Evolutionary conservation across 1,284 basidiomycete species (phyloP).

Genomic region (Leccinum griseonigrum): DNA sequence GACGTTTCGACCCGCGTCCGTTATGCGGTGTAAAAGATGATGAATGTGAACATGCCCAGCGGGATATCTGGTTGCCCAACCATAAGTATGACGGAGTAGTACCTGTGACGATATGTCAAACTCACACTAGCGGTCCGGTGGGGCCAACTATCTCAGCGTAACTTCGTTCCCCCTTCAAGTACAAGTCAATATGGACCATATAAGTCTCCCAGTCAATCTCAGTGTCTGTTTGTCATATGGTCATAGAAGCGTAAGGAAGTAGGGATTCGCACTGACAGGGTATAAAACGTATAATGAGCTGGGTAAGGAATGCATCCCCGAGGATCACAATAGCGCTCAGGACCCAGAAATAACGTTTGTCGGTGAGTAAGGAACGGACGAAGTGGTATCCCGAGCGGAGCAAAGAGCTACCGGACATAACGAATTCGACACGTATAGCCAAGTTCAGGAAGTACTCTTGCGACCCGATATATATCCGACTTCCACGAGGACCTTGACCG

Average conservation of each 20-base stretch:
- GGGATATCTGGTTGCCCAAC: slow-evolving; percentile 69
- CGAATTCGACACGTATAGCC: slow-evolving; percentile 18
- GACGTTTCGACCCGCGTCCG: slow-evolving; percentile 62
- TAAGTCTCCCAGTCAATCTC: slow-evolving; percentile 98
- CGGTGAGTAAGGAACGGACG: slow-evolving; percentile 38
- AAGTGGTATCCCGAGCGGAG: slow-evolving; percentile 5
- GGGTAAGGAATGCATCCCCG: slow-evolving; percentile 73
- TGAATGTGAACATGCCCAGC: slow-evolving; percentile 92
- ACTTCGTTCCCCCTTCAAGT: slow-evolving; percentile 80
- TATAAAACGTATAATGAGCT: slow-evolving; percentile 75
- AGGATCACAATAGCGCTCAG: slow-evolving; percentile 62
- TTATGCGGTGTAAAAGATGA: slow-evolving; percentile 66
- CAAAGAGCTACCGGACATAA: background rate
- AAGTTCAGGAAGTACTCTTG: background rate
- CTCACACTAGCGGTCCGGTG: slow-evolving; percentile 92
- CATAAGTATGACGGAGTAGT: slow-evolving; percentile 1
- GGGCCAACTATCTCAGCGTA: slow-evolving; percentile 88
- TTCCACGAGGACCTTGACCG: background rate
- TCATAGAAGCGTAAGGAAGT: slow-evolving; percentile 9
- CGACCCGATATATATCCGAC: background rate
- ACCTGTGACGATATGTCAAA: slow-evolving; percentile 3
- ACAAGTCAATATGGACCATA: slow-evolving; percentile 82
- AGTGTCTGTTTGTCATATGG: slow-evolving; percentile 65
- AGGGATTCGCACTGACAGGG: slow-evolving; percentile 59
- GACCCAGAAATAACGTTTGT: slow-evolving; percentile 64